Evolutionary conservation across 345 rosid genomes (phyloP).

Genomic region (Clausena lansium): DNA sequence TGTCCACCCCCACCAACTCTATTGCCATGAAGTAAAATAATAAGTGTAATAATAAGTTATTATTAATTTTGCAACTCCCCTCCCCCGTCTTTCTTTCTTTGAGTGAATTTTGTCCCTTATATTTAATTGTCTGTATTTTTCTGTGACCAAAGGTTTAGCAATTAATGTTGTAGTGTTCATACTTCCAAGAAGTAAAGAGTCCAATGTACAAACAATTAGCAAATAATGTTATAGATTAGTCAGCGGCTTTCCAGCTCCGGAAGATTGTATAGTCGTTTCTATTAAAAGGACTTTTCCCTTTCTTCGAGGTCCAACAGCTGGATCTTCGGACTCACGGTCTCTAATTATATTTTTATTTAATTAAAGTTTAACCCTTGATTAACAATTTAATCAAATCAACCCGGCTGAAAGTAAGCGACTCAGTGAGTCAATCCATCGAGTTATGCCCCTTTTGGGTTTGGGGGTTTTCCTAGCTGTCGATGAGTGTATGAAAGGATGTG

Average conservation of each 20-base stretch:
- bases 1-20: neutral
- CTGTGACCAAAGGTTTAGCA: neutral
- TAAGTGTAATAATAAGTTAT: neutral
- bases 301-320: conserved; percentile 8
- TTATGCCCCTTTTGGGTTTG: too few species aligned
- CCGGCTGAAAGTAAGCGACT: neutral
- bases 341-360: neutral
- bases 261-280: neutral
- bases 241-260: neutral
- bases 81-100: too few species aligned
- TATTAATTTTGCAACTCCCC: neutral
- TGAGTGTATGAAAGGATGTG: neutral
- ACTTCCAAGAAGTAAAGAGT: neutral
- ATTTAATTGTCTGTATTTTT: neutral
- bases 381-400: neutral
- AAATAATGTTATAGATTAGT: neutral
- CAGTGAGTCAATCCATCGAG: neutral
- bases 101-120: neutral
- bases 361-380: too few species aligned
- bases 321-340: neutral
- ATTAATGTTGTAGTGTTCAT: too few species aligned
- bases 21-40: neutral
- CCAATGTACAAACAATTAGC: neutral
- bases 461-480: neutral
- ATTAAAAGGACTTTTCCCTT: neutral